Conservation (phyloP, 1,284 basidiomycete species). For the Grifola frondosa region DNA sequence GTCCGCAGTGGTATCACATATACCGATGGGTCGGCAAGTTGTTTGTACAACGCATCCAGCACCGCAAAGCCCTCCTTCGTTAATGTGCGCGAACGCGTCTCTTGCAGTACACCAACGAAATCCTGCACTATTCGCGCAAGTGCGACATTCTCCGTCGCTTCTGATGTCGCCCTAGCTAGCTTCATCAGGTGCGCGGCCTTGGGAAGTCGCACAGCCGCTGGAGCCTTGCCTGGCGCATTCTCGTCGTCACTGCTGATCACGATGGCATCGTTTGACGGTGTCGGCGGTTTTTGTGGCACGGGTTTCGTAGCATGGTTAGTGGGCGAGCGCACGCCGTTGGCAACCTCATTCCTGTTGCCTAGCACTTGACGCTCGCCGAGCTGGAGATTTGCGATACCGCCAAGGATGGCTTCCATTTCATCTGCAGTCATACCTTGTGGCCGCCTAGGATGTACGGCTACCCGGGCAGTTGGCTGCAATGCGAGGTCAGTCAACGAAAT, state of each 20-base stretch:
- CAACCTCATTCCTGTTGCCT: slow-evolving; percentile 37
- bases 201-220: slow-evolving; percentile 34
- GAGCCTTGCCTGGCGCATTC: slow-evolving; percentile 28
- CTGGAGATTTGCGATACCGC: slow-evolving; percentile 56
- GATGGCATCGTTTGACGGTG: slow-evolving; percentile 39
- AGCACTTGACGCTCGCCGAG: slow-evolving; percentile 50
- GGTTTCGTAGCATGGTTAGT: slow-evolving; percentile 10
- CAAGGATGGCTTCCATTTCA: slow-evolving; percentile 50
- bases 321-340: slow-evolving; percentile 24
- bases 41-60: slow-evolving; percentile 65
- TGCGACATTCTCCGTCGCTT: slow-evolving; percentile 52
- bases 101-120: slow-evolving; percentile 58
- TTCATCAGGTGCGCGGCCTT: slow-evolving; percentile 57
- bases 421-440: slow-evolving; percentile 9
- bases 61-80: slow-evolving; percentile 72
- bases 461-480: slow-evolving; percentile 25
- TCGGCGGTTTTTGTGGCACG: slow-evolving; percentile 21
- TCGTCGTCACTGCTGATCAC: slow-evolving; percentile 48
- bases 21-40: slow-evolving; percentile 63
- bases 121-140: slow-evolving; percentile 54
- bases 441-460: slow-evolving; percentile 14
- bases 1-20: slow-evolving; percentile 54
- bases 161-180: slow-evolving; percentile 42
- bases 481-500: too few relatives aligned
- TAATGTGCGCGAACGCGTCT: slow-evolving; percentile 60